Evolutionary conservation across 2,329 filamentous ascomycete species (phyloP), one percentile per base, ranked within the genome.

Genomic region (Sordariomycetes sp.): DNA sequence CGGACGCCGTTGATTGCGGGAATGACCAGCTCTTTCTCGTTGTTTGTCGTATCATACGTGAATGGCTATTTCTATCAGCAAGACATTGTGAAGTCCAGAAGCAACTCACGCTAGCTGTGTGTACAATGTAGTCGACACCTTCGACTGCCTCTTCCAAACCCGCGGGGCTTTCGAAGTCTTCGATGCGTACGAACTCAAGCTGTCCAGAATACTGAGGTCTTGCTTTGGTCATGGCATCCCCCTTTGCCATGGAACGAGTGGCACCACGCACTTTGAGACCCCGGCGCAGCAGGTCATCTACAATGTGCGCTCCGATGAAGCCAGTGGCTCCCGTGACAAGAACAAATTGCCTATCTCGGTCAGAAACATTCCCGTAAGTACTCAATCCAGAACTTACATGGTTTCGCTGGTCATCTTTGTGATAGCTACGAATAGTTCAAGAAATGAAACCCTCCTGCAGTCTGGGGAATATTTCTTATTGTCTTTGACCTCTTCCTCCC

Each of bases 1-100:
- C 48, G 52, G 3, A 66, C 60, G 3, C 66, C 64, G 26, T 64
- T 61, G 20, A 69, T 62, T 2, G 65, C 64, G 0, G 66, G 66
- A 4, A 54, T 36, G 3, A 70, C 51, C 0, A 69, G 49, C 27
- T 65, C 61, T 24, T 61, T 54, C 37, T 67, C 63, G 35, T 65
- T 66, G 39, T 67, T 47, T 12, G 46, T 57, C 3, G 56, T 58
- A 29, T 59, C 45, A 37, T 65, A 66, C 3, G 55, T 63, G 35
- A 65, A 61, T 1, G 63, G 63, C 61, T 63, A 16, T 18, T 15
- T n/a, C n/a, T n/a, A 25, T 18, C 8, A 10, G 3, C 9, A 11
- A 12, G 17, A 15, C 20, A n/a, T 9, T 15, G 17, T 12, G n/a
- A 32, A 1, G 20, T 9, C 8, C 18, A 34, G 9, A n/a, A 14